Percentiles rank a stretch among this genome's conserved stretches.
Conservation (phyloP, 306 rosid species). For the Cicer cuneatum region DNA sequence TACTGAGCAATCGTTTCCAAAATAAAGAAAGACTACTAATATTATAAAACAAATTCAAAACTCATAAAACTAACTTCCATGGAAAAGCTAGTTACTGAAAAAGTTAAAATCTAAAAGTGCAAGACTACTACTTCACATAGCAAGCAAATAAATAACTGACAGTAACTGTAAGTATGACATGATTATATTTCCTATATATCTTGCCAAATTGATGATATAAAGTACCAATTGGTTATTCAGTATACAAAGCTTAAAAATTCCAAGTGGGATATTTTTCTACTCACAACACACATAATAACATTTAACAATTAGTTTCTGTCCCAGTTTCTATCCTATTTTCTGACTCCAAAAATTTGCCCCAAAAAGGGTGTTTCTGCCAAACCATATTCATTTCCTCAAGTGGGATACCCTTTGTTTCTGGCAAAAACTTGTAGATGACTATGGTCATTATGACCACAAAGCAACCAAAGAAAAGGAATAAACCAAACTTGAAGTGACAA, state of each 20-base stretch:
- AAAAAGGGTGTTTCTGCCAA: constrained; percentile 67
- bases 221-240: background rate
- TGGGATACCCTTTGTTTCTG: constrained; percentile 77
- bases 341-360: constrained; percentile 56
- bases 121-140: background rate
- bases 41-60: background rate
- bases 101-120: background rate
- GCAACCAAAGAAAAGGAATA: constrained; percentile 69
- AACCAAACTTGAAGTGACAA: constrained; percentile 69
- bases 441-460: constrained; percentile 60
- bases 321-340: background rate
- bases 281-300: background rate
- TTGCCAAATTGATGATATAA: background rate
- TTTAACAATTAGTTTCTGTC: constrained; percentile 12
- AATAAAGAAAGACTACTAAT: background rate
- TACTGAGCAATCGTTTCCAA: background rate
- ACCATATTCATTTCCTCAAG: constrained; percentile 69
- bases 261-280: constrained; percentile 2
- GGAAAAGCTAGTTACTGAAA: too few relatives aligned
- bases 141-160: background rate
- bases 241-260: background rate
- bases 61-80: background rate
- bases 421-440: constrained; percentile 62
- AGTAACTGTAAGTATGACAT: background rate
- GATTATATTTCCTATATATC: background rate